Conservation (phyloP, 2,329 filamentous ascomycete genomes). For the Trichoderma semiorbis region DNA sequence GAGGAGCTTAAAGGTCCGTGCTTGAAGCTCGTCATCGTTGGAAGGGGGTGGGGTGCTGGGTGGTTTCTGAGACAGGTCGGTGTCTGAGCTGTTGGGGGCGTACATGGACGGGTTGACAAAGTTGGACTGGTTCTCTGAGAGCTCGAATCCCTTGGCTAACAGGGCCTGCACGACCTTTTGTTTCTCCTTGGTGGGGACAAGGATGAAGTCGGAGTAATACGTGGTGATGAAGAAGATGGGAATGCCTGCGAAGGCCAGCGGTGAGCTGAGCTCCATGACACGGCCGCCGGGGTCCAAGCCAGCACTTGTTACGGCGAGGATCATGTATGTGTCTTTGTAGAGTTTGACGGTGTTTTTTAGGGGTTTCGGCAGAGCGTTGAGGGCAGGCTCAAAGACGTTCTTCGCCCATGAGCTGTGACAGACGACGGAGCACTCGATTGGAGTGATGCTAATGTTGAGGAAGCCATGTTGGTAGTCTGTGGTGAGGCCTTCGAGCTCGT, state of each 20-base stretch:
- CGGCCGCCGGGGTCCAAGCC: constrained; percentile 88
- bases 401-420: constrained; percentile 74
- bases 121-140: constrained; percentile 67
- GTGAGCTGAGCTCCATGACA: constrained; percentile 87
- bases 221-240: constrained; percentile 99
- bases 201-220: constrained; percentile 95
- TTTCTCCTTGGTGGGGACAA: constrained; percentile 75
- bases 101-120: constrained; percentile 56
- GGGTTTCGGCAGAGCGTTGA: constrained; percentile 58
- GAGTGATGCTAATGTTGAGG: constrained; percentile 89
- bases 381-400: constrained; percentile 70
- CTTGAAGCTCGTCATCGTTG: constrained; percentile 74
- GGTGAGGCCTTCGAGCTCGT: constrained; percentile 45
- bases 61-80: constrained; percentile 34
- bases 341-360: constrained; percentile 60
- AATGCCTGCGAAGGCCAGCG: constrained; percentile 85
- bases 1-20: constrained; percentile 79
- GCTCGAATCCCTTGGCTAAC: constrained; percentile 76
- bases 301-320: constrained; percentile 85
- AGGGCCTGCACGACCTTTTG: constrained; percentile 73
- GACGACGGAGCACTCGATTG: constrained; percentile 87
- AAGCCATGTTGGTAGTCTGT: constrained; percentile 66
- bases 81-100: constrained; percentile 30
- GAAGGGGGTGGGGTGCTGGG: constrained; percentile 74
- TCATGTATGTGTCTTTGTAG: constrained; percentile 78